Evolutionary conservation across 2,329 filamentous ascomycete species (phyloP).

Genomic region (Alternaria triticimaculans): DNA sequence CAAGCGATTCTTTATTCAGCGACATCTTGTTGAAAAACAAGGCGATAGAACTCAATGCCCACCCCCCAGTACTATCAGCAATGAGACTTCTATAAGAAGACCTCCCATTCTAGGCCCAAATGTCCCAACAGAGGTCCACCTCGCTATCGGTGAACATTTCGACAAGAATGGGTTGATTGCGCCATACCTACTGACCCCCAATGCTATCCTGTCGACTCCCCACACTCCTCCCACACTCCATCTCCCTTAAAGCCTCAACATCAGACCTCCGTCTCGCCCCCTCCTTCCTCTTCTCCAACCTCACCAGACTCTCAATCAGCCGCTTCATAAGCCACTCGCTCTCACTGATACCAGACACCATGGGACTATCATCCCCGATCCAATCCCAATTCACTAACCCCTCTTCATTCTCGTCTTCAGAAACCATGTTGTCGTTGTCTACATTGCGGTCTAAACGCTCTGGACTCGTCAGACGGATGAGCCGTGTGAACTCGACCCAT

Average conservation of each 20-base stretch:
- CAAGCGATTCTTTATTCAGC: neutral
- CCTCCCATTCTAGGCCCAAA: neutral
- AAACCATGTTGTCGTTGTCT: conserved; percentile 8
- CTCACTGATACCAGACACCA: conserved; percentile 68
- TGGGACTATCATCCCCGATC: conserved; percentile 72
- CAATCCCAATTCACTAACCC: conserved; percentile 73
- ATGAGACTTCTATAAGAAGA: too few species aligned
- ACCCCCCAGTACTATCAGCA: too few species aligned
- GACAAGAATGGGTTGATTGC: too few species aligned
- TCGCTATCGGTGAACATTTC: neutral
- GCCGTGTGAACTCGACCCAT: conserved; percentile 82
- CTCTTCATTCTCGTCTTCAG: conserved; percentile 65
- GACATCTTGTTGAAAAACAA: neutral
- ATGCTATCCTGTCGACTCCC: neutral
- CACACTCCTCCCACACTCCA: neutral
- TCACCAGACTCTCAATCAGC: conserved; percentile 67
- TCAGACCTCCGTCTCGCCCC: neutral
- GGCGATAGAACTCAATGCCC: neutral
- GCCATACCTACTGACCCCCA: neutral
- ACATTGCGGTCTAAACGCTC: conserved; percentile 19
- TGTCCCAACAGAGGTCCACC: neutral
- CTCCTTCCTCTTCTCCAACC: conserved; percentile 38
- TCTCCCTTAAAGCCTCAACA: conserved; percentile 1
- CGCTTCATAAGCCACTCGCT: conserved; percentile 72
- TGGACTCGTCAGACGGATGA: conserved; percentile 66